Conservation (phyloP, 2,329 filamentous ascomycete species). For the Epichloe elymi region DNA sequence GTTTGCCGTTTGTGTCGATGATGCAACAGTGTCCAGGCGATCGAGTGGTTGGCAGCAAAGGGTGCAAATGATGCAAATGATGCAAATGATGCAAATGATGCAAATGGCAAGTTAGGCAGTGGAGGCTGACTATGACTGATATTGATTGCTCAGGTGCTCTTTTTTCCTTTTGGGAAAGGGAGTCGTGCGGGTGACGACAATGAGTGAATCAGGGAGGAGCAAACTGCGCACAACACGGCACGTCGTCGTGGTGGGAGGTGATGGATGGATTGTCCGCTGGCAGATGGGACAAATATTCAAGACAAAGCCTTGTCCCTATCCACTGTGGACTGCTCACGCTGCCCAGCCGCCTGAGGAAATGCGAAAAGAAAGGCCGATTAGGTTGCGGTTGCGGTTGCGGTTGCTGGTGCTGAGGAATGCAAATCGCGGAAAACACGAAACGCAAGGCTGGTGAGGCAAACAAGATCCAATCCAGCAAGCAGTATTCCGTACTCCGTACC, state of each 20-base stretch:
- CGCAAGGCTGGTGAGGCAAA: not conserved
- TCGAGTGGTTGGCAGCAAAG: not conserved
- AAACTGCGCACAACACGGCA: not conserved
- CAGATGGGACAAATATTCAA: not conserved
- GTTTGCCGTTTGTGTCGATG: not conserved
- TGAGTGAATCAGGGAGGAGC: slow-evolving; percentile 7
- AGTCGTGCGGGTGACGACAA: not conserved
- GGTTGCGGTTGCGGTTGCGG: not conserved
- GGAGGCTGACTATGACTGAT: not conserved
- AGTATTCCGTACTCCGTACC: too few relatives aligned
- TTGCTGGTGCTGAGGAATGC: not conserved
- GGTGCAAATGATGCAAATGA: not conserved
- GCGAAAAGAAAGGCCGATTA: not conserved
- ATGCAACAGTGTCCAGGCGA: not conserved
- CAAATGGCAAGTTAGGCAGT: not conserved
- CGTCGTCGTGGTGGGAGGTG: not conserved
- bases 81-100: not conserved
- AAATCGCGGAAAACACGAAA: not conserved
- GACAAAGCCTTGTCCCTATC: not conserved
- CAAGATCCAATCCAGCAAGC: not conserved
- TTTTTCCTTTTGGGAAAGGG: not conserved
- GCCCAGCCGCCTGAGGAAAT: slow-evolving; percentile 6
- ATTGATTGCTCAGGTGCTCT: not conserved
- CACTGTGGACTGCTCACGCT: not conserved
- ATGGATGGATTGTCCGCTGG: not conserved